A percentile compares a stretch with the other conserved stretches of the same genome.
Conservation (phyloP, 805 yeast genomes). For the Jamesozyma lodderae region DNA sequence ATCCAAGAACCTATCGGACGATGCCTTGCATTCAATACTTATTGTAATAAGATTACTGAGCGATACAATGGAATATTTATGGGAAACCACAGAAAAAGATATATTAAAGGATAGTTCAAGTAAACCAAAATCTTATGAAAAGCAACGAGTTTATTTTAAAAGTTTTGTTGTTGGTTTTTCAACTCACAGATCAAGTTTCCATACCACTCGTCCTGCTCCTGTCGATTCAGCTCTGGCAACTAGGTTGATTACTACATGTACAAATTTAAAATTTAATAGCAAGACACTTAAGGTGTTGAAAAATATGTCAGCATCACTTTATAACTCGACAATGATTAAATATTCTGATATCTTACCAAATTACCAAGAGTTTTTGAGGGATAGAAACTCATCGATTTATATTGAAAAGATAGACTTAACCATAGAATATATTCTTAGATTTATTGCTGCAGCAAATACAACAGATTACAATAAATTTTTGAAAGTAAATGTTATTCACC, state of each 20-base stretch:
- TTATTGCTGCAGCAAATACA: constrained; percentile 41
- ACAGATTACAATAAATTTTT: constrained; percentile 32
- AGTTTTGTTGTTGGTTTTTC: constrained; percentile 28
- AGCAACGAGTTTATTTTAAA: constrained; percentile 14
- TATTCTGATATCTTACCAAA: constrained; percentile 11
- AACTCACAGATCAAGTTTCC: constrained; percentile 26
- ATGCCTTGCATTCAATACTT: constrained; percentile 26
- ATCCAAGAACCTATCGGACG: constrained; percentile 5
- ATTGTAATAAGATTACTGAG: constrained; percentile 32
- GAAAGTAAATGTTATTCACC: constrained; percentile 13
- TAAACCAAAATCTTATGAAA: constrained; percentile 14
- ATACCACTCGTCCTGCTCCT: constrained; percentile 27
- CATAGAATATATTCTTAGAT: constrained; percentile 35
- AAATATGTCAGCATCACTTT: constrained; percentile 13
- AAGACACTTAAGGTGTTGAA: constrained; percentile 25
- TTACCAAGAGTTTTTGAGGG: constrained; percentile 13
- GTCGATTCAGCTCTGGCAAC: constrained; percentile 17
- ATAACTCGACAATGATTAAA: constrained; percentile 6
- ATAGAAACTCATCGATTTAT: constrained; percentile 8
- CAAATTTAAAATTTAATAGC: constrained; percentile 26
- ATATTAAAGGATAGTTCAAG: constrained; percentile 12
- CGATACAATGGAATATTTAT: constrained; percentile 31
- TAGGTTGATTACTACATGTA: constrained; percentile 19
- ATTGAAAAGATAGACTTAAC: constrained; percentile 29
- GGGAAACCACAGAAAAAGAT: constrained; percentile 24